Base-by-base conservation (phyloP, 805 yeast species). In the Ogataea siamensis region DNA sequence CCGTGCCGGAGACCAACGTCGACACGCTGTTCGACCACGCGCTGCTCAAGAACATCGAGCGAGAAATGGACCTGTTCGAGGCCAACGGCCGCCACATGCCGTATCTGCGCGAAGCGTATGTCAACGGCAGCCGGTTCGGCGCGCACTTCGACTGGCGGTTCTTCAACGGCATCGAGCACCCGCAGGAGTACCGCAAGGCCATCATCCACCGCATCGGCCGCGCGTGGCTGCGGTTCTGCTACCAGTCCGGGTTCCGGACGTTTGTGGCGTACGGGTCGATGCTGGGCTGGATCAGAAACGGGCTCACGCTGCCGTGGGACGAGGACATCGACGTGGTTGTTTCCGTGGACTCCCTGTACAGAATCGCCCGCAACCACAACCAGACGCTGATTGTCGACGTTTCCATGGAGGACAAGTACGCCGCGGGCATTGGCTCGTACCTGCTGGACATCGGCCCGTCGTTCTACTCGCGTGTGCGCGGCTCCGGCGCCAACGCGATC, bases 261-360 rank as follows among this genome's bases (percentile, higher is more conserved):
- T 79, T 83, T 85, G 63, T 79, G 6, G 83, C 83, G 1, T 85
- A 80, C 53, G 87, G 87, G 2, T 63, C 83, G 1, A 62, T 80
- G 45, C 64, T 78, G 26, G 77, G 82, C 8, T 78, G 83, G 75
- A 64, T 75, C 46, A 77, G 83, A 74, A 77, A 78, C 51, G 85
- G 86, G 0, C 46, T 74, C 37, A 61, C 67, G 5, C 68, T 80
- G 55, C 83, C 84, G 1, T 80, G 85, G 84, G 87, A 80, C 53
- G 66, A 69, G 39, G 87, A 80, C 54, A 60, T 76, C 34, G 87
- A 80, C 60, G 78, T 80, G 17, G 83, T 80, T 47, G 70, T 80
- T 66, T 75, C 86, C 1, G 62, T 74, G 40, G 55, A 45, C 10
- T 73, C 74, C 27, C 53, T 79, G 43, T 63, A 67, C 42, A 53